Evolutionary conservation across 768 basidiomycete genomes (phyloP), one percentile per base, ranked within the genome.

Genomic region (Suillus lakei): DNA sequence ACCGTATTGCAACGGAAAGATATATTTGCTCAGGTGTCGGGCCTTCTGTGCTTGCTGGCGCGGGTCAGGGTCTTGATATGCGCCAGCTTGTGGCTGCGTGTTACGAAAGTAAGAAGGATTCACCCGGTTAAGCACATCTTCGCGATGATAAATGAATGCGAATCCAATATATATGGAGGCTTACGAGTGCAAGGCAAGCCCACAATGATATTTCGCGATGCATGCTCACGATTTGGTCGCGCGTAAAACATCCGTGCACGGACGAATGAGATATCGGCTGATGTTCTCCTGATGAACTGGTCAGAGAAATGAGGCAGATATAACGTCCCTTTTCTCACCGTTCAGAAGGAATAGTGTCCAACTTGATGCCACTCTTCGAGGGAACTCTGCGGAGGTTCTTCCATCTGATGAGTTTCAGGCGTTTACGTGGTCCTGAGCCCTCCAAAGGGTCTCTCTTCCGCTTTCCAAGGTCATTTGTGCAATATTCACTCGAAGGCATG

Each of bases 1-100:
- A 0, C 86, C 85, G 70, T 89, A 94, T 69, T 95, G 92, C 51
- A 88, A 83, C 12, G 95, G 89, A 71, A 99, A 97, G 2, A 99
- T 80, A 71, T 95, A 91, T 78, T 95, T 96, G 39, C 91, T 83
- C 1, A 95, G 77, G 68, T 88, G 88, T 48, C 90, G 83, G 0
- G 85, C 84, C 50, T 86, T 75, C 50, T 82, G 82, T 54, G 79
- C 81, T 68, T 85, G 85, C 66, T 78, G 72, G 15, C 77, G 79
- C 34, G 80, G 78, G 67, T 87, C 85, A 1, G 82, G 83, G 39
- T 86, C 84, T 5, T 78, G 70, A 63, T 79, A 81, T 4, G 66
- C 65, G 5, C 69, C 73, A 46, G 73, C 73, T 54, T 74, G 64
- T 23, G 64, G 60, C 32, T 66, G 75, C 16, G 73, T 67, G 32